Evolutionary conservation across 257 asterid species (phyloP), one percentile per base, ranked within the genome.

Genomic region (Capsicum pubescens): DNA sequence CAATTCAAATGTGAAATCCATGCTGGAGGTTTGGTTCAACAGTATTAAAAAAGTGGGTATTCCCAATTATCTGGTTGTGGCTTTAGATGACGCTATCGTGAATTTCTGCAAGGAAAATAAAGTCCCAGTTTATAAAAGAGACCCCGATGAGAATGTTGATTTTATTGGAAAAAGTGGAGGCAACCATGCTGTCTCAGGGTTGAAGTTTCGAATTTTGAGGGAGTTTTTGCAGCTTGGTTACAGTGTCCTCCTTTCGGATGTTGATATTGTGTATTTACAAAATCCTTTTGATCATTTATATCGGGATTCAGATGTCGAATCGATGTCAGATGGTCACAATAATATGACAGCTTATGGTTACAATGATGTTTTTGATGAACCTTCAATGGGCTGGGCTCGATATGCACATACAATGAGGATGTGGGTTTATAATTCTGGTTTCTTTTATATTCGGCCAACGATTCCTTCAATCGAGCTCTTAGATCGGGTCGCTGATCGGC

Each of bases 381-480:
- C 86, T 26, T 59, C 76, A 21, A 86, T 86, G 88, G 88, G 88
- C 64, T 86, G 88, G 88, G 88, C 88, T 56, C 85, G 86, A 42
- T 86, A 86, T 77, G 88, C 86, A 21, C 88, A 86, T 39, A 77
- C 88, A 78, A 86, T 86, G 88, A 60, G 88, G 80, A 77, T 86
- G 78, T 86, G 88, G 88, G 88, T 86, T 10, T 83, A 82, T 79
- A 86, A 86, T 61, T 86, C 88, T 52, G 88, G 88, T 7, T 86
- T 86, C 77, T 86, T 86, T 48, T 86, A 76, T 59, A 86, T 86
- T 68, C 72, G 88, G 9, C 86, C 88, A 52, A 86, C 88, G 2
- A 59, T 86, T 83, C 84, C 88, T 76, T 56, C 88, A 58, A 86
- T 86, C 26, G 88, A 83, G 60, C 86, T 86, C 54, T 79, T 86